Base-by-base conservation (phyloP, 1,139 yeast genomes). In the Suhomyces terraborum region DNA sequence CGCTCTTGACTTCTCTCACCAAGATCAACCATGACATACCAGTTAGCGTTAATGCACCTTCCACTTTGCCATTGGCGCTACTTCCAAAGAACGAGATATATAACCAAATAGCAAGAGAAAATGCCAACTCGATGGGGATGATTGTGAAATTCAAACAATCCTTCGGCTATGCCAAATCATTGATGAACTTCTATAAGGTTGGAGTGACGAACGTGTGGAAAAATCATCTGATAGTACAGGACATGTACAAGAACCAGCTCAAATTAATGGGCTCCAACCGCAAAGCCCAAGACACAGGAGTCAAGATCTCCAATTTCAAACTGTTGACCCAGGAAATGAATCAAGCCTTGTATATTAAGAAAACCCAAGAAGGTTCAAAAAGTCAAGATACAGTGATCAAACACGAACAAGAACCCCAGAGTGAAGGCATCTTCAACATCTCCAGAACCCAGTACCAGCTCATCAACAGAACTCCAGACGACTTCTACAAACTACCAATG, bases 401-500 rank as follows among this genome's bases (percentile, higher is more conserved):
- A 22, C 48, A 58, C 13, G 57, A 54, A 13, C 23, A 13, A 9
- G 29, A 19, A 2, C 8, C 13, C 7, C 36, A 28, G 20, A 28
- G 22, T 16, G 8, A 12, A 6, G 36, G 21, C 14, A 28, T 67
- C 12, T 69, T 76, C 45, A 51, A 51, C n/a, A 40, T 85, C n/a
- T 58, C 77, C 0, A 67, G 94, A 43, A 53, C 63, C 2, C 77
- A 84, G 41, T 79, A 67, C 49, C 84, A 80, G 51, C 56, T 76
- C 6, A 58, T 84, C 24, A 58, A 75, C n/a, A 67, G 94, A 38
- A 80, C 88, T 0, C 73, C 72, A 8, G 57, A 57, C 1, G 91
- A 86, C 56, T 66, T 79, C 45, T 48, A 53, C 38, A 84, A 83
- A 55, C 64, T 86, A 16, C 94, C 94, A 3, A 19, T 73, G 10